Evolutionary conservation across 768 basidiomycete species (phyloP).

Genomic region (Gymnopilus junonius): DNA sequence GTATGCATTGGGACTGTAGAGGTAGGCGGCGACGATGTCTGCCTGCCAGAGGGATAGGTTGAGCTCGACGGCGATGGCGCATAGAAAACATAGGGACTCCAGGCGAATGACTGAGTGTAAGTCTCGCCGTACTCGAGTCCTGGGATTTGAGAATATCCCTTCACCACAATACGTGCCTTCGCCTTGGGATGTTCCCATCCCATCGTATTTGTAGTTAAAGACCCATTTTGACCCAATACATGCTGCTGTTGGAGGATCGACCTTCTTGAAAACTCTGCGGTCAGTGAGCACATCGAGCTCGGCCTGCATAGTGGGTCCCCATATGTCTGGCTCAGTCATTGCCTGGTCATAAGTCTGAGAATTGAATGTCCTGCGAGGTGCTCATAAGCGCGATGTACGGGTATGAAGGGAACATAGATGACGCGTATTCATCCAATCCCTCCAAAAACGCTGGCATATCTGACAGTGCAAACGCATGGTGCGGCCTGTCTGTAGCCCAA

Average conservation of each 20-base stretch:
- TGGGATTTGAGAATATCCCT: conserved; percentile 40
- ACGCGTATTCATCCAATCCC: background rate
- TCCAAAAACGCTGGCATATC: background rate
- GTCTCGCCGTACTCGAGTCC: conserved; percentile 34
- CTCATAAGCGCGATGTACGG: background rate
- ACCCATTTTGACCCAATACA: conserved; percentile 12
- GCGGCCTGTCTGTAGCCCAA: background rate
- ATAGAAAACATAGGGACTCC: background rate
- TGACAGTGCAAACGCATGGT: background rate
- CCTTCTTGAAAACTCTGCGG: background rate
- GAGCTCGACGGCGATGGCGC: background rate
- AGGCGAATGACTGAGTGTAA: conserved; percentile 13
- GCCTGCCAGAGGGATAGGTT: background rate
- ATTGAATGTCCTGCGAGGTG: background rate
- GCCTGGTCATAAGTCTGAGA: background rate
- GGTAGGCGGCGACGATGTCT: background rate
- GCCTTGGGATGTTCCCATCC: conserved; percentile 26
- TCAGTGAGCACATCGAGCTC: background rate
- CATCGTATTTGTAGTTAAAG: conserved; percentile 28
- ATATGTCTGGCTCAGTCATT: background rate
- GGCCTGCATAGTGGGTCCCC: conserved; percentile 1
- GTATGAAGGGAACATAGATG: background rate
- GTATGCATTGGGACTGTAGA: background rate
- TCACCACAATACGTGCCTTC: conserved; percentile 46
- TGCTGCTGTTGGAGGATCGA: background rate